Conservation (phyloP, 106 monocot species). For the Allium sativum region DNA sequence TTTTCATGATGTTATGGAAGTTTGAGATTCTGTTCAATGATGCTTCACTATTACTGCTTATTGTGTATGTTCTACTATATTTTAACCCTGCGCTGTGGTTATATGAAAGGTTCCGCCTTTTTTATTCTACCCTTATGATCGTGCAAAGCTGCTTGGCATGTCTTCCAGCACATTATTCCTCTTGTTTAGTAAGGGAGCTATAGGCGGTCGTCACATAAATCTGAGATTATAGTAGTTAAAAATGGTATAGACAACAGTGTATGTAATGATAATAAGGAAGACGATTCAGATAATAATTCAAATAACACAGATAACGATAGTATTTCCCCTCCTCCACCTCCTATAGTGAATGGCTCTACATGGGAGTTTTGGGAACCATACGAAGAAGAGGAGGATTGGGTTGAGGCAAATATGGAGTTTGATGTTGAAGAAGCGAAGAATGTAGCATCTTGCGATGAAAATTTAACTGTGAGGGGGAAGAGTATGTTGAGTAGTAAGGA, state of each 20-base stretch:
- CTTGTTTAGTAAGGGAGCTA: no score
- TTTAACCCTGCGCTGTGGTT: no score
- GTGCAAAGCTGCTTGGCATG: no score
- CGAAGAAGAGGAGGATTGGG: conserved; percentile 57
- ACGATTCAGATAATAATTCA: conserved; percentile 2
- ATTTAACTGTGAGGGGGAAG: conserved; percentile 13
- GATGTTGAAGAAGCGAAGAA: conserved; percentile 23
- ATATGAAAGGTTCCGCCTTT: no score
- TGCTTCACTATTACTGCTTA: no score
- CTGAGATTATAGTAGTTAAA: conserved; percentile 1
- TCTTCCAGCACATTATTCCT: no score
- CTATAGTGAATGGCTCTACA: conserved; percentile 10
- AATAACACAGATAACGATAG: conserved; percentile 24
- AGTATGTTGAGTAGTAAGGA: neutral
- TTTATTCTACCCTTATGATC: no score
- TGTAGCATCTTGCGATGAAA: neutral
- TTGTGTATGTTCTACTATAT: no score
- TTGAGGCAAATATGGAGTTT: conserved; percentile 44
- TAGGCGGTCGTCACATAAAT: no score
- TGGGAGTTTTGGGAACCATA: conserved; percentile 58
- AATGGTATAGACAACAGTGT: neutral
- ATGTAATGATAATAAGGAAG: neutral
- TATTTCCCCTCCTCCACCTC: conserved; percentile 40
- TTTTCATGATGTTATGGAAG: no score
- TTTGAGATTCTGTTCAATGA: no score